Percentiles rank a stretch among this genome's conserved stretches.
Conservation (phyloP, 257 asterid species). For the Solanum pinnatisectum region DNA sequence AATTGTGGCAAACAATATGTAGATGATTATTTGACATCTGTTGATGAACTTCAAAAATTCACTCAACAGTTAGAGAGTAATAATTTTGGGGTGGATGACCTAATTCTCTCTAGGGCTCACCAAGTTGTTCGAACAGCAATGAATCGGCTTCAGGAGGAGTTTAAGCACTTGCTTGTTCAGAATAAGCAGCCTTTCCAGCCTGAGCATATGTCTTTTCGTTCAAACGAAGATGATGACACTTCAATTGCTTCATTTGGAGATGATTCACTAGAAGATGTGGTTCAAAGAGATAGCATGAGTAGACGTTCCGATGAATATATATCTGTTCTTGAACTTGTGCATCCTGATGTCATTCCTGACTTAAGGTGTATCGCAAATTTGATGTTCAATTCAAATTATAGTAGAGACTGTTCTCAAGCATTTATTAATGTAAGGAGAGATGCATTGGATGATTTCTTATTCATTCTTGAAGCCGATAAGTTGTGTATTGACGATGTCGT, state of each 20-base stretch:
- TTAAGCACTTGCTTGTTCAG: slow-evolving; percentile 61
- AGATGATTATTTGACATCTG: slow-evolving; percentile 52
- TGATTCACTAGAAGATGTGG: slow-evolving; percentile 58
- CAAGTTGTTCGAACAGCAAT: slow-evolving; percentile 68
- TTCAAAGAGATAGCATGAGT: slow-evolving; percentile 56
- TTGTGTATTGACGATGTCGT: slow-evolving; percentile 71
- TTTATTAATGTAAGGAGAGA: slow-evolving; percentile 60
- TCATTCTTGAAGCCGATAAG: slow-evolving; percentile 71
- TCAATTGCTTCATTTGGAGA: slow-evolving; percentile 75
- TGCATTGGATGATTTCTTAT: slow-evolving; percentile 78
- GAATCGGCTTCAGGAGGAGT: slow-evolving; percentile 86
- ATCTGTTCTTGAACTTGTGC: slow-evolving; percentile 41
- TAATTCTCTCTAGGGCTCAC: slow-evolving; percentile 25
- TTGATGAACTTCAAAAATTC: slow-evolving; percentile 54
- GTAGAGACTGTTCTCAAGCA: slow-evolving; percentile 71
- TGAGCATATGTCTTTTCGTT: slow-evolving; percentile 76
- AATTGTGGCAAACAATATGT: slow-evolving; percentile 72
- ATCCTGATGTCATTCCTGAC: slow-evolving; percentile 55
- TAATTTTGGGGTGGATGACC: slow-evolving; percentile 13
- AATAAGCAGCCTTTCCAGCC: slow-evolving; percentile 78
- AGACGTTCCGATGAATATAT: slow-evolving; percentile 52
- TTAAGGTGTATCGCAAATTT: slow-evolving; percentile 52
- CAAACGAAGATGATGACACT: slow-evolving; percentile 66
- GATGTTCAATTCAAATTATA: slow-evolving; percentile 72
- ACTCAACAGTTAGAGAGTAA: slow-evolving; percentile 38